Conservation (phyloP, 2,329 filamentous ascomycete species). For the Xylariaceae sp. region DNA sequence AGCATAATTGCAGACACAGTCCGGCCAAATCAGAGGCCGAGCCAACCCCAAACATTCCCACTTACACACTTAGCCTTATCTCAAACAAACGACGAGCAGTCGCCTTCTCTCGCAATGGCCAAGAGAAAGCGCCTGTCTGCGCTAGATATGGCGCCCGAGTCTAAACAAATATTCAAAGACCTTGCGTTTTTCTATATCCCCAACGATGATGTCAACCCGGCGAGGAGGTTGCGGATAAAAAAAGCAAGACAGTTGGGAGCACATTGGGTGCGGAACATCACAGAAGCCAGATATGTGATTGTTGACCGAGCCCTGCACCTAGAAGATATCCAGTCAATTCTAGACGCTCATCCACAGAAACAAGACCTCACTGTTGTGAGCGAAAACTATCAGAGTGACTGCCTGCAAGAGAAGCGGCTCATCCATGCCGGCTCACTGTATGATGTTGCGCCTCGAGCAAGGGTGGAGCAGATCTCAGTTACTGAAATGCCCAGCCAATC, state of each 20-base stretch:
- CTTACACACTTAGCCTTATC: constrained; percentile 19
- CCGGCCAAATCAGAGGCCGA: constrained; percentile 8
- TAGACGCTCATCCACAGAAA: constrained; percentile 40
- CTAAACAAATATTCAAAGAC: constrained; percentile 56
- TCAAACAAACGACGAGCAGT: constrained; percentile 17
- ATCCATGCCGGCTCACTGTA: constrained; percentile 19
- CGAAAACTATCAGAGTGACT: constrained; percentile 67
- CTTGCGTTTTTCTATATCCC: constrained; percentile 77
- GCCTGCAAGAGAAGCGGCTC: constrained; percentile 49
- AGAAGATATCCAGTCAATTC: constrained; percentile 57
- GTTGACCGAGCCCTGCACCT: constrained; percentile 69
- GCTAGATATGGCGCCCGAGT: constrained; percentile 48
- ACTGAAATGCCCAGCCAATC: too few species aligned
- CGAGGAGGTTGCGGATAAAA: constrained; percentile 67
- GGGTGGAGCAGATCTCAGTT: constrained; percentile 54
- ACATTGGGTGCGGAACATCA: constrained; percentile 60
- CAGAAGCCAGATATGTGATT: constrained; percentile 71
- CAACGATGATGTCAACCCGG: constrained; percentile 68
- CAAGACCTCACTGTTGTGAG: constrained; percentile 58
- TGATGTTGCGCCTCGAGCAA: constrained; percentile 57
- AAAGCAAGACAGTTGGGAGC: constrained; percentile 76
- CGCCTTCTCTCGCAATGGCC: constrained; percentile 29
- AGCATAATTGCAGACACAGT: constrained; percentile 21
- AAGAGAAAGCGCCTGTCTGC: constrained; percentile 47
- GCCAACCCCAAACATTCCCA: constrained; percentile 10